Evolutionary conservation across 2,329 filamentous ascomycete genomes (phyloP), one percentile per base, ranked within the genome.

Genomic region (Calonectria pseudoreteaudii): DNA sequence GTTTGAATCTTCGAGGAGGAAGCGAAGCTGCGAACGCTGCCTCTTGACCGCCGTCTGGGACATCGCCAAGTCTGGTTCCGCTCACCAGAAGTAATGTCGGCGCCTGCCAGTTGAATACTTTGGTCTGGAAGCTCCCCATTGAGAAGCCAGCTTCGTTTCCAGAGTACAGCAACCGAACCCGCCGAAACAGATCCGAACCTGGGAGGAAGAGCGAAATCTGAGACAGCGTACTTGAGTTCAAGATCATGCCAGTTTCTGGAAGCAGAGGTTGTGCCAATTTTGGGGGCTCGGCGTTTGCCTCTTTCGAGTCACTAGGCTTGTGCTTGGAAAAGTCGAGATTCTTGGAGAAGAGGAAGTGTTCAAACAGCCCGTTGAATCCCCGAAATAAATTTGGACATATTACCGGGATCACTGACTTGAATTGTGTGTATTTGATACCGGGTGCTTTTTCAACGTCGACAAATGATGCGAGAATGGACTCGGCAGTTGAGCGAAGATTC

Each of bases 71-170:
- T 8, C 92, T 88, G 5, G 88, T 90, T 26, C 94, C 94, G 26
- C 90, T 90, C 2, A 95, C 91, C 1, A 95, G 87, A 14, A 95
- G 86, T 23, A 95, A 90, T 0, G 94, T 94, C 0, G 94, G 94
- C 0, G 93, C 93, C 52, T 90, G 88, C 93, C 94, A 95, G 81
- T 95, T 94, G 84, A 95, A 94, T 3, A 94, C 92, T 77, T 92
- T 93, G 26, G 92, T 90, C 81, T 95, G 92, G 75, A 95, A 95
- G 70, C 92, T 93, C 28, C 93, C 93, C 91, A 95, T 93, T 26
- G 93, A 94, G 83, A 95, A 95, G 7, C 94, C 94, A 16, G 93
- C 91, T 31, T 91, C 90, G 60, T 90, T 91, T 7, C 93, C 94
- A 1, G 92, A 93, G 81, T 95, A 95, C 0, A 95, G 86, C 2